Base-by-base conservation (phyloP, 2,329 filamentous ascomycete genomes). In the Aphanoascus verrucosus region DNA sequence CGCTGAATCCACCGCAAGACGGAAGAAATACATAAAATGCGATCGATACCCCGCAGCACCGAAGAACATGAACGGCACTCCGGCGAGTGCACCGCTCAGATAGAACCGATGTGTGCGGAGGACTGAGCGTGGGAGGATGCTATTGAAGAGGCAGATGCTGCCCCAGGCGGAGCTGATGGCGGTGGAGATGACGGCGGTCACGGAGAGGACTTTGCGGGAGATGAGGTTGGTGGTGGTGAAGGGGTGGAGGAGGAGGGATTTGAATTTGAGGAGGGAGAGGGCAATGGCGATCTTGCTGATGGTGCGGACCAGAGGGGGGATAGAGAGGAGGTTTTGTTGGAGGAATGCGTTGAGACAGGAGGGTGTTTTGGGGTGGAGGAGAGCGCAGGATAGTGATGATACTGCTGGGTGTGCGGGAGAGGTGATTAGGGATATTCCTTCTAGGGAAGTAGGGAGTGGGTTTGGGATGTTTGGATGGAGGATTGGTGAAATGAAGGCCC, bases 121-220 rank as follows among this genome's bases (percentile, higher is more conserved):
- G 7, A 89, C 75, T 5, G 77, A 78, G 2, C 84, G 78, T 0
- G 91, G 89, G 1, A 97, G 77, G 63, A 85, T 78, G 44, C 79
- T 74, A 69, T 94, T 88, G 75, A 96, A 89, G 63, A 96, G 78
- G 72, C 91, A 98, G 61, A 96, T 83, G 54, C 82, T 85, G 0
- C 83, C 89, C 93, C 93, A 98, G 32, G 83, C 81, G 0, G 88
- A 88, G 12, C 88, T 88, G 55, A 95, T 82, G n/a, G 86, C 79
- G 14, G 87, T 86, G 0, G 89, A 89, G 47, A 88, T 73, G 63
- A 94, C 89, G 3, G 87, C 76, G 0, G 85, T 83, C 66, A 87
- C 83, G 57, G 85, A 80, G 31, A 96, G 76, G 17, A 91, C 83
- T 32, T 77, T 77, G 34, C 81, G 78, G 1, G 86, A 74, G 9